A percentile compares a stretch with the other conserved stretches of the same genome.
phyloP scores from a whole-genome alignment of 2,329 filamentous ascomycete species.

The Aspergillus hortae region DNA sequence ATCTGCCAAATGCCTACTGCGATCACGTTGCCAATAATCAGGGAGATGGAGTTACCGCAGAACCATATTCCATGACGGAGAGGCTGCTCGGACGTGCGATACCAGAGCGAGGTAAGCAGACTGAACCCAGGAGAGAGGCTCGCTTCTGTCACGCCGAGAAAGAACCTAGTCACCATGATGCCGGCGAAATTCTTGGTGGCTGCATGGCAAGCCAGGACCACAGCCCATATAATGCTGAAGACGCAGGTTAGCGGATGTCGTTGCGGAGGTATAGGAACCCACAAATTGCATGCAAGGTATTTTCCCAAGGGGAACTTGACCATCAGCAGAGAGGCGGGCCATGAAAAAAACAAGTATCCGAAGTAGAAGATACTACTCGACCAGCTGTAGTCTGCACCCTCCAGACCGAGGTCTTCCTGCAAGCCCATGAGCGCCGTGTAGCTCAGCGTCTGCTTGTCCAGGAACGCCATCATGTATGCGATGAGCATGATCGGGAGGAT shows the following conservation, averaged over 20 bases:
- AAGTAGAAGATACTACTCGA: constrained; percentile 23
- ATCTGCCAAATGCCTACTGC: constrained; percentile 26
- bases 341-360: constrained; percentile 30
- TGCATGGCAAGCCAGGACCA: constrained; percentile 30
- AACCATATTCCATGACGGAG: constrained; percentile 31
- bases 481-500: constrained; percentile 25
- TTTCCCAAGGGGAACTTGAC: constrained; percentile 37
- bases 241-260: too few species aligned
- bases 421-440: constrained; percentile 35
- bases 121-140: constrained; percentile 33
- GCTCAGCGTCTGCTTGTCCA: constrained; percentile 35
- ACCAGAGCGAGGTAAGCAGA: constrained; percentile 32
- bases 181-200: constrained; percentile 37
- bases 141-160: constrained; percentile 43
- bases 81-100: constrained; percentile 27
- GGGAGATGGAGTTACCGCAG: constrained; percentile 25
- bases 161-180: constrained; percentile 40
- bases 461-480: constrained; percentile 29
- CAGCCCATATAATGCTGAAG: constrained; percentile 27
- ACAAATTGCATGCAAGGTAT: constrained; percentile 27
- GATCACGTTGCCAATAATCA: constrained; percentile 23
- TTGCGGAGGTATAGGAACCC: background rate
- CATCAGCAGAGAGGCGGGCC: constrained; percentile 32
- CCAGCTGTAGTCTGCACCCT: constrained; percentile 22
- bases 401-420: constrained; percentile 25